Base-by-base conservation (phyloP, 2,329 filamentous ascomycete genomes). In the Aspergillus sp. region DNA sequence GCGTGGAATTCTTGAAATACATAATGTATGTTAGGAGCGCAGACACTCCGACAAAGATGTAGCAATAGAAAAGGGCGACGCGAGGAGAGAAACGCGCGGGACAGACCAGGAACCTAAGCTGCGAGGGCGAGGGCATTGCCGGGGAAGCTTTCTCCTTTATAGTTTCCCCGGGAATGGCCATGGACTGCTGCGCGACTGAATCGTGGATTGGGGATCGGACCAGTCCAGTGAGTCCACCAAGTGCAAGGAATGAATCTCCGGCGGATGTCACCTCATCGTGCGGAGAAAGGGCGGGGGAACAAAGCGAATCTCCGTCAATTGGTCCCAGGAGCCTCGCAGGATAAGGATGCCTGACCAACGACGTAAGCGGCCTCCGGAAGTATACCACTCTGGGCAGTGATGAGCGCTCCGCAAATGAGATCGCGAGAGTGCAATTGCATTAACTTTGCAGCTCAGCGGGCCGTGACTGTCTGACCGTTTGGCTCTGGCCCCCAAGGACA, bases 1-100 rank as follows among this genome's bases (percentile, higher is more conserved):
- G 64, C 6, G 73, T 56, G 57, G 70, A 73, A 12, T 66, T 65
- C 45, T 68, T 70, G 61, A 76, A 47, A 63, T 74, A 71, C 74
- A 76, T 76, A 55, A 62, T 72, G 69, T 69, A 49, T 24, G 66
- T 65, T 40, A 76, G 56, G 15, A 69, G 58, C 39, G 56, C 55
- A 44, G 66, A 67, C 57, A 70, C 55, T 24, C 63, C 56, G 27
- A 75, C 59, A 56, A 70, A 73, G 23, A 75, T 50, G 47, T 69
- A 57, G 55, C 61, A 66, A 57, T 69, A 74, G 27, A 70, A 23
- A 48, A 65, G 44, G 15, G 73, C 58, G 27, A 73, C 43, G 58
- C 69, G 67, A 57, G 59, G 56, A 27, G 70, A 65, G 58, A 73
- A 55, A 19, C 69, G 70, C 35, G 66, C 58, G 60, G 67, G 68